These are phyloP conservation scores for Trichoderma erinaceum DNA, from an alignment of 495 filamentous ascomycete genomes.

Conservation along the genomic window DNA sequence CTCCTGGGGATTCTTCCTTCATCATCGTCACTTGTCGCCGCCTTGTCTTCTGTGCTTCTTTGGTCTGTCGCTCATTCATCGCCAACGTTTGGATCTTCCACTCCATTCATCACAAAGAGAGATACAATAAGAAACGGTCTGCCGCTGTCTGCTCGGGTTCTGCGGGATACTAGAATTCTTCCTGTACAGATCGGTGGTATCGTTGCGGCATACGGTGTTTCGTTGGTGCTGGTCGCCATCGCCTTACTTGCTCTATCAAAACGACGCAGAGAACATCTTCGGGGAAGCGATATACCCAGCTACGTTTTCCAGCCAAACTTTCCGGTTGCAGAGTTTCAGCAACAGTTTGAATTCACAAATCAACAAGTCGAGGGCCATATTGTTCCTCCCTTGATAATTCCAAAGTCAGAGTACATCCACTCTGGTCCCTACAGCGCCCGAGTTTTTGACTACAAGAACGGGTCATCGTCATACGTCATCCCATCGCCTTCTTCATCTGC, in stretches of 20 bases:
- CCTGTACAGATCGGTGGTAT: conserved; percentile 74
- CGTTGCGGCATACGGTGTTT: conserved; percentile 70
- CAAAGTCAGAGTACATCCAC: conserved; percentile 26
- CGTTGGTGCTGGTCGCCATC: conserved; percentile 59
- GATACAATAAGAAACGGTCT: conserved; percentile 45
- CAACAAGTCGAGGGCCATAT: background rate
- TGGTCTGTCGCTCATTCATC: conserved; percentile 21
- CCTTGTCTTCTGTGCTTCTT: conserved; percentile 31
- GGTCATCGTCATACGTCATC: conserved; percentile 45
- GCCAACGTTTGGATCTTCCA: conserved; percentile 24
- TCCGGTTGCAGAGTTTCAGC: conserved; percentile 7
- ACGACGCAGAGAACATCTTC: conserved; percentile 35
- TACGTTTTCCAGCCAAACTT: background rate
- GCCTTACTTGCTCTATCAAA: conserved; percentile 52
- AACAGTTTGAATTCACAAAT: background rate
- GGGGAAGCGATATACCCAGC: background rate
- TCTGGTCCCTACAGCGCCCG: conserved; percentile 38
- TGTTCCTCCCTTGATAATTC: conserved; percentile 1
- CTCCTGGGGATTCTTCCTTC: conserved; percentile 20
- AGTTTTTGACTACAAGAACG: conserved; percentile 26
- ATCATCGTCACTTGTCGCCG: conserved; percentile 19
- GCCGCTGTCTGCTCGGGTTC: conserved; percentile 46
- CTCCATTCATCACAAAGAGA: conserved; percentile 33
- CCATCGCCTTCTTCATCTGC: conserved; percentile 29
- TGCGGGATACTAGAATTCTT: conserved; percentile 55